These are phyloP conservation scores for Talaromyces sp. DNA, from an alignment of 2,329 filamentous ascomycete species.

Conservation along the genomic window DNA sequence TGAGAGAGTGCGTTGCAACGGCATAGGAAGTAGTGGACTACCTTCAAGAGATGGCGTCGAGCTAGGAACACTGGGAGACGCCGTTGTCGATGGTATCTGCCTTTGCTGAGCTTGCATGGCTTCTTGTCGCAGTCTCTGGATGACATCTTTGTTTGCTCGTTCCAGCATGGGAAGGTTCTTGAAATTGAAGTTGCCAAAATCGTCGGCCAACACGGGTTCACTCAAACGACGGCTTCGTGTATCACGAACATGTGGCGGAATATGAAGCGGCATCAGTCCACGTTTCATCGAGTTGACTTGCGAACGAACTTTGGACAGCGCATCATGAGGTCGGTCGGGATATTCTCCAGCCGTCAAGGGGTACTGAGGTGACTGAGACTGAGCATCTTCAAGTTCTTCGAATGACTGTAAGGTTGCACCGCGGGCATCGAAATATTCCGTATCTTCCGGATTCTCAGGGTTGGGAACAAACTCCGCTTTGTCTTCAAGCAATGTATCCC, in stretches of 20 bases:
- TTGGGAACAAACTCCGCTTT: constrained; percentile 94
- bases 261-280: constrained; percentile 89
- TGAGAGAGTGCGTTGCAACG: constrained; percentile 77
- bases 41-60: constrained; percentile 75
- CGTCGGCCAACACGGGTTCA: constrained; percentile 82
- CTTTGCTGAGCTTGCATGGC: constrained; percentile 70
- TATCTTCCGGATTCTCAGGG: constrained; percentile 91
- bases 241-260: constrained; percentile 93
- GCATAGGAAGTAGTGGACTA: constrained; percentile 76
- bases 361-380: constrained; percentile 69
- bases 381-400: constrained; percentile 90
- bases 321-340: constrained; percentile 87
- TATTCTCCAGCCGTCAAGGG: constrained; percentile 71
- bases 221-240: constrained; percentile 81
- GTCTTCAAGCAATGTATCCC: constrained; percentile 88
- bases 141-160: constrained; percentile 98
- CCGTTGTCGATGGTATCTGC: constrained; percentile 30
- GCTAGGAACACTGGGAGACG: constrained; percentile 31
- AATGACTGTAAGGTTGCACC: constrained; percentile 92
- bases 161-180: constrained; percentile 96
- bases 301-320: constrained; percentile 80
- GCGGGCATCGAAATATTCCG: constrained; percentile 92
- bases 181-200: constrained; percentile 95
- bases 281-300: constrained; percentile 87
- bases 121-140: constrained; percentile 90